Percentiles rank a stretch among this genome's conserved stretches.
These are phyloP conservation scores for Phytophthora multivora DNA, from an alignment of 352 stramenopile genomes.

Conservation along the genomic window DNA sequence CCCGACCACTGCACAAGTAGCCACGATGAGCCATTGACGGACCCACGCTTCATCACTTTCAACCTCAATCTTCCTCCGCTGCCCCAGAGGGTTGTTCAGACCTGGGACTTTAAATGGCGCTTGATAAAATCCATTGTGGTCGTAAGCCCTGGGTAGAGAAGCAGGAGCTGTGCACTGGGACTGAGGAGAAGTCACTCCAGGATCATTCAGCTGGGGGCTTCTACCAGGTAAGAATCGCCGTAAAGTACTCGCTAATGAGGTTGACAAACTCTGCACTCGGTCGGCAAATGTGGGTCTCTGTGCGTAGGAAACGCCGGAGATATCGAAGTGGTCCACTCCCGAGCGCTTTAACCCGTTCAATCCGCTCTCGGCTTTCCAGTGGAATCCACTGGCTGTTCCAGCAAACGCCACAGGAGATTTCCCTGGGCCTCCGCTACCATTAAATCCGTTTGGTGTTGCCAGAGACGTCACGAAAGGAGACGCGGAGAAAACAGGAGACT, in stretches of 20 bases:
- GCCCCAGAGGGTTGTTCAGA: constrained; percentile 24
- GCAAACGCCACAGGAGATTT: constrained; percentile 23
- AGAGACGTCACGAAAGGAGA: constrained; percentile 27
- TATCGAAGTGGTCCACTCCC: neutral
- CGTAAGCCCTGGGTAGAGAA: constrained; percentile 40
- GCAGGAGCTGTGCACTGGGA: constrained; percentile 47
- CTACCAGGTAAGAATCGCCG: constrained; percentile 37
- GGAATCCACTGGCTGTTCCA: constrained; percentile 19
- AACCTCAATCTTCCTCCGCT: constrained; percentile 6
- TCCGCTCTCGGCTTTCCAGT: constrained; percentile 21
- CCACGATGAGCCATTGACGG: constrained; percentile 35
- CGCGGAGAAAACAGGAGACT: constrained; percentile 26
- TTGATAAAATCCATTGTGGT: constrained; percentile 54
- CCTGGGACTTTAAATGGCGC: constrained; percentile 24
- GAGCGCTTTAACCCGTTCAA: constrained; percentile 14
- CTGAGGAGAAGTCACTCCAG: constrained; percentile 46
- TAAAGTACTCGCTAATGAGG: constrained; percentile 44
- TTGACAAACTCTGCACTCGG: constrained; percentile 47
- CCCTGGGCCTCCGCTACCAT: constrained; percentile 8
- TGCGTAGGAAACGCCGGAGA: constrained; percentile 4
- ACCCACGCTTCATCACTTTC: constrained; percentile 17
- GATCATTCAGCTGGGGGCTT: neutral
- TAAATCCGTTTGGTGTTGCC: constrained; percentile 9
- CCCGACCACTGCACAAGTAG: constrained; percentile 36
- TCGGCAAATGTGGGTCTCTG: constrained; percentile 30